Percentiles rank a stretch among this genome's conserved stretches.
These are phyloP conservation scores for Arthroderma sp. DNA, from an alignment of 2,329 filamentous ascomycete genomes.

Conservation along the genomic window DNA sequence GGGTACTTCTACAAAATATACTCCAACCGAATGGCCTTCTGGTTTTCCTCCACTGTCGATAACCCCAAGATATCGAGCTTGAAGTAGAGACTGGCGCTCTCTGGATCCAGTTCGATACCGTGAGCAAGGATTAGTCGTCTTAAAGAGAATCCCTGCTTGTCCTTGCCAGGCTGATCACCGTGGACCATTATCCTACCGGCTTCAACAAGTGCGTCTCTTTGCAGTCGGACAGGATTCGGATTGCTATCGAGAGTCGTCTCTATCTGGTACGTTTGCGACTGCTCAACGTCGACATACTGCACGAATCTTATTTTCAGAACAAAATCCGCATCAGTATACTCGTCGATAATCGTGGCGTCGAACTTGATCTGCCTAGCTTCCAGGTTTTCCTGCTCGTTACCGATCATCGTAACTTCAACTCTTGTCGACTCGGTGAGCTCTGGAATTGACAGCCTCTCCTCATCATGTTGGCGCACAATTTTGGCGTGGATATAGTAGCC, in stretches of 20 bases:
- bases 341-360: no score
- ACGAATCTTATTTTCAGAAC: no score
- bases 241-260: no score
- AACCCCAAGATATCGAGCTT: constrained; percentile 2
- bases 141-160: constrained; percentile 3
- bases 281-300: no score
- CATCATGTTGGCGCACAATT: not conserved
- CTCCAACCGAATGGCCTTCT: not conserved
- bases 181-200: not conserved
- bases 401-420: no score
- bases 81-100: constrained; percentile 3
- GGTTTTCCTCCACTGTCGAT: not conserved
- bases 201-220: not conserved
- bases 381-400: no score
- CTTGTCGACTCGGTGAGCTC: no score
- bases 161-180: not conserved
- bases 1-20: not conserved
- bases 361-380: no score
- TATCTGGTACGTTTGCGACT: no score
- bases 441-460: no score
- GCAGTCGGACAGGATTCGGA: not conserved
- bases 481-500: not conserved
- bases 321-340: no score
- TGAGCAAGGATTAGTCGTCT: constrained; percentile 5
- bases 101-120: constrained; percentile 2